phyloP scores from a whole-genome alignment of 2,329 filamentous ascomycete genomes.

The Apiospora koreana region DNA sequence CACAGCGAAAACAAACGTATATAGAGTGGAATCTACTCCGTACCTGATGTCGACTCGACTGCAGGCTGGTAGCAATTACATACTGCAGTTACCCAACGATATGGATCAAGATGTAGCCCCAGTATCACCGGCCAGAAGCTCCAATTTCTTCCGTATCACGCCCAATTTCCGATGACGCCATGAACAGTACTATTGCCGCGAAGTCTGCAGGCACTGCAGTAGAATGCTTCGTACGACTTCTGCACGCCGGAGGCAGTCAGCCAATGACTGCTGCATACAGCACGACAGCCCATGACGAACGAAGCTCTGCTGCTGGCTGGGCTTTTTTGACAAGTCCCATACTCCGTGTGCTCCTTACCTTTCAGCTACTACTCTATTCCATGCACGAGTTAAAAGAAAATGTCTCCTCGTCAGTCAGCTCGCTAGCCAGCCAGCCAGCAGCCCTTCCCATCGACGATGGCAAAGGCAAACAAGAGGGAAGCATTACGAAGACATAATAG shows the following conservation, averaged over 20 bases:
- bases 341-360: neutral
- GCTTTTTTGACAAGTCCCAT: neutral
- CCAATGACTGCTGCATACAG: neutral
- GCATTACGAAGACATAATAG: neutral
- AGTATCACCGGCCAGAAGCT: neutral
- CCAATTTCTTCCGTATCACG: conserved; percentile 7
- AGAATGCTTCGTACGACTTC: conserved; percentile 1
- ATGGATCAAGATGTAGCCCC: neutral
- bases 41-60: neutral
- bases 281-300: neutral
- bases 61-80: neutral
- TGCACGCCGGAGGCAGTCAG: neutral
- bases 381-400: neutral
- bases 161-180: conserved; percentile 6
- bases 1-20: neutral
- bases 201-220: neutral
- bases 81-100: neutral
- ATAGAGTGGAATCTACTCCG: no score
- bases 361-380: neutral
- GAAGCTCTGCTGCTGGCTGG: neutral
- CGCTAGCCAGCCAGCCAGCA: no score
- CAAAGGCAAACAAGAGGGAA: neutral
- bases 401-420: neutral
- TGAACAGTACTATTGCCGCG: neutral
- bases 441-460: neutral